Evolutionary conservation across 306 rosid genomes (phyloP).

Genomic region (Castanea sativa): DNA sequence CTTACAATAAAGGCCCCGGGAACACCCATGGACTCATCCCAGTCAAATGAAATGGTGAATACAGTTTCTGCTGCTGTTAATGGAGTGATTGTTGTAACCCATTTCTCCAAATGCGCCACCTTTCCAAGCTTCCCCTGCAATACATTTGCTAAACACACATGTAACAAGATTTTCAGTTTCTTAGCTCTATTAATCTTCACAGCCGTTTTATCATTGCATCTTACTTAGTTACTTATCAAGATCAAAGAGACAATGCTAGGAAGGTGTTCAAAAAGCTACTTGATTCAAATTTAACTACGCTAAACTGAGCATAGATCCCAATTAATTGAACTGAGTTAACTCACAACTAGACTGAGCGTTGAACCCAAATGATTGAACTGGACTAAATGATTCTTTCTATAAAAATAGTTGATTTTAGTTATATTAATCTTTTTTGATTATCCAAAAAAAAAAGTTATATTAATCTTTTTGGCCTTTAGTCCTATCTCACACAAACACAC

Average conservation of each 20-base stretch:
- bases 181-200: background rate
- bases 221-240: background rate
- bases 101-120: slow-evolving; percentile 56
- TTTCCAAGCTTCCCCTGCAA: slow-evolving; percentile 53
- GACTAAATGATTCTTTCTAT: background rate
- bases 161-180: background rate
- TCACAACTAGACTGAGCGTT: background rate
- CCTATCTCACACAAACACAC: no score
- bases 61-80: slow-evolving; percentile 41
- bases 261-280: background rate
- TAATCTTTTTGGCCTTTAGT: no score
- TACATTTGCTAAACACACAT: slow-evolving; percentile 37
- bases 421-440: no score
- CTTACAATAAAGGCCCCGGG: slow-evolving; percentile 69
- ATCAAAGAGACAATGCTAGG: background rate
- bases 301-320: background rate
- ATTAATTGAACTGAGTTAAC: background rate
- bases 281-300: background rate
- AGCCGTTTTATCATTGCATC: background rate
- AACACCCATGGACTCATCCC: slow-evolving; percentile 74
- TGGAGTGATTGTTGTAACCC: slow-evolving; percentile 54
- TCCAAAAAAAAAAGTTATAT: no score
- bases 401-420: no score
- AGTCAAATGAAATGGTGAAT: slow-evolving; percentile 48
- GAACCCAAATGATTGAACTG: background rate